Conservation (phyloP, 306 rosid genomes). For the Gastrolobium villosum region DNA sequence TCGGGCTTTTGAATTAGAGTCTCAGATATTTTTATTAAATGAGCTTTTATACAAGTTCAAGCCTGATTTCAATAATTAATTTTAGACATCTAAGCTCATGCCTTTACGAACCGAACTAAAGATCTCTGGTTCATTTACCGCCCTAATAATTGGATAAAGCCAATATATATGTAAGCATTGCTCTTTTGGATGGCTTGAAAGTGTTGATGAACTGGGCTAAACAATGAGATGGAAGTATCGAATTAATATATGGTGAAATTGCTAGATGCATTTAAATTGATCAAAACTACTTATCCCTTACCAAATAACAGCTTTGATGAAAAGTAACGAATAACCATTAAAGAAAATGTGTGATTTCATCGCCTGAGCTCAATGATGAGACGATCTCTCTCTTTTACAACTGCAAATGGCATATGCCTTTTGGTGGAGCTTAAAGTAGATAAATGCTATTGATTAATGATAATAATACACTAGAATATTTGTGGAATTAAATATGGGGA, state of each 20-base stretch:
- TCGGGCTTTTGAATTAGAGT: too few relatives aligned
- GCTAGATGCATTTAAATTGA: conserved; percentile 32
- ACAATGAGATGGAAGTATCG: background rate
- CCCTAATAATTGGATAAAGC: conserved; percentile 1
- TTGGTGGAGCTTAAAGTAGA: background rate
- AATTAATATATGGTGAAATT: conserved; percentile 17
- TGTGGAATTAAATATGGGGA: conserved; percentile 1
- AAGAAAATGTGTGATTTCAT: conserved; percentile 31
- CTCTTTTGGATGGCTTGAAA: background rate
- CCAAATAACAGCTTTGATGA: conserved; percentile 3
- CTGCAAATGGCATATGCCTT: background rate
- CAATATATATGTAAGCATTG: background rate
- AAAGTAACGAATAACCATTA: background rate
- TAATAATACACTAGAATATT: background rate
- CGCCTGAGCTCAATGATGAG: conserved; percentile 23
- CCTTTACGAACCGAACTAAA: too few relatives aligned
- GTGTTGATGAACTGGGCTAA: background rate
- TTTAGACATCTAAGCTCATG: too few relatives aligned
- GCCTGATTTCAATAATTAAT: too few relatives aligned
- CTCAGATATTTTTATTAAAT: too few relatives aligned
- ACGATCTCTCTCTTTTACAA: background rate
- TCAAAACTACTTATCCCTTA: conserved; percentile 14
- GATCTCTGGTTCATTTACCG: too few relatives aligned
- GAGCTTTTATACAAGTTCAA: too few relatives aligned
- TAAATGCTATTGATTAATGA: background rate